Base-by-base conservation (phyloP, 768 basidiomycete genomes). In the Russula compacta region DNA sequence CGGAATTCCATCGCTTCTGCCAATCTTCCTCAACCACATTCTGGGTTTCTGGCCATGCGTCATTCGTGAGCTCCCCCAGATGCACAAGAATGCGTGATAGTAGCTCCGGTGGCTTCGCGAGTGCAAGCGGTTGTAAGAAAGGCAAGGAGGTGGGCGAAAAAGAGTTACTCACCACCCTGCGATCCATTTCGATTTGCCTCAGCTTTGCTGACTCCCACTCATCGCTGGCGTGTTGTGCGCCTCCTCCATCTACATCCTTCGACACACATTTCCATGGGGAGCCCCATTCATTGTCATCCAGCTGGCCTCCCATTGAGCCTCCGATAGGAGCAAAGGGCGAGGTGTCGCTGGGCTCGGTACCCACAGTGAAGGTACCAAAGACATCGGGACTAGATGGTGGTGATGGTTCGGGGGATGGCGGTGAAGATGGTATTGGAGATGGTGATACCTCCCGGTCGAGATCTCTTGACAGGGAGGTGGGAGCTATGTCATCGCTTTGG, bases 191-290 rank as follows among this genome's bases (percentile, higher is more conserved):
- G 64, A 80, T 80, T 66, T 87, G 85, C 62, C 79, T 73, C 66
- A 73, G 76, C 61, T 75, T 12, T 9, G 86, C 85, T 10, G 71
- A 67, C 64, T 86, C 86, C 87, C 88, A 89, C 71, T 86, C 85
- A 67, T 89, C 85, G 6, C 73, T 69, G 6, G 70, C 67, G 47
- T 74, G 72, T 7, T 57, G 38, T 39, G 35, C 32, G 70, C 68
- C n/a, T 70, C 66, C 42, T 58, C 49, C 53, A 21, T 49, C 42
- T 9, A 39, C 59, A 15, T 67, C 60, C 14, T 47, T 55, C 10
- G 58, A 29, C 17, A 47, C 44, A n/a, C 32, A 58, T 0, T 39
- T 61, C 73, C 73, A 75, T 11, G 72, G 68, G 21, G 73, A 66
- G 21, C 67, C 68, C 72, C 72, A 74, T 11, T 67, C 67, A 32